Percentiles rank a stretch among this genome's conserved stretches.
Evolutionary conservation across 306 rosid species (phyloP).

Genomic region (Lathyrus aphaca): DNA sequence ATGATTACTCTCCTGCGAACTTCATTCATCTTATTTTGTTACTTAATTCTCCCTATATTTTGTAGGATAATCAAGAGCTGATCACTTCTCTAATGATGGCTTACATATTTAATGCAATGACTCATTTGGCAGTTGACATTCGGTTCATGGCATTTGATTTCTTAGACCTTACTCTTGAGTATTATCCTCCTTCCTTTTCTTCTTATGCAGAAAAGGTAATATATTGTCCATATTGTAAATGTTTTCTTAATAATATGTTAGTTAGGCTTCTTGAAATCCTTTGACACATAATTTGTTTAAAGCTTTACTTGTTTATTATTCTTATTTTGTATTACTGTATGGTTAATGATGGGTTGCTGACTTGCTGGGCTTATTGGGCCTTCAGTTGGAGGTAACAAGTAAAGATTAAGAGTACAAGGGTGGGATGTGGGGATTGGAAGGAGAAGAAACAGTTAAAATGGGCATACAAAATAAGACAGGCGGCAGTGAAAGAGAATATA

Average conservation of each 20-base stretch:
- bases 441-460: neutral
- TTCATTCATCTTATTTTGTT: slow-evolving; percentile 35
- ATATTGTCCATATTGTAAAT: slow-evolving; percentile 21
- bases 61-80: slow-evolving; percentile 79
- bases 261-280: slow-evolving; percentile 21
- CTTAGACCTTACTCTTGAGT: slow-evolving; percentile 73
- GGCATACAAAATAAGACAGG: neutral
- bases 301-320: slow-evolving; percentile 5
- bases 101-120: slow-evolving; percentile 88
- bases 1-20: neutral
- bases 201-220: slow-evolving; percentile 79
- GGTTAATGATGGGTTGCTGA: neutral
- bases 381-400: slow-evolving; percentile 5
- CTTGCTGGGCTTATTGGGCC: neutral
- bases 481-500: neutral
- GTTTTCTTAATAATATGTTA: slow-evolving; percentile 28
- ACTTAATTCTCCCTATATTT: slow-evolving; percentile 23
- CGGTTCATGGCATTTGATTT: slow-evolving; percentile 83
- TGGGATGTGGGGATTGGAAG: neutral
- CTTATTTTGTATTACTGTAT: slow-evolving; percentile 5
- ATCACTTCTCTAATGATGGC: slow-evolving; percentile 70
- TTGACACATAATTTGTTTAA: slow-evolving; percentile 15
- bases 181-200: slow-evolving; percentile 68
- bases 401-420: neutral
- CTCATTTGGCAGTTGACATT: slow-evolving; percentile 67